These are phyloP conservation scores for Leccinum fuscescens DNA, from an alignment of 1,284 basidiomycete genomes.

Conservation along the genomic window DNA sequence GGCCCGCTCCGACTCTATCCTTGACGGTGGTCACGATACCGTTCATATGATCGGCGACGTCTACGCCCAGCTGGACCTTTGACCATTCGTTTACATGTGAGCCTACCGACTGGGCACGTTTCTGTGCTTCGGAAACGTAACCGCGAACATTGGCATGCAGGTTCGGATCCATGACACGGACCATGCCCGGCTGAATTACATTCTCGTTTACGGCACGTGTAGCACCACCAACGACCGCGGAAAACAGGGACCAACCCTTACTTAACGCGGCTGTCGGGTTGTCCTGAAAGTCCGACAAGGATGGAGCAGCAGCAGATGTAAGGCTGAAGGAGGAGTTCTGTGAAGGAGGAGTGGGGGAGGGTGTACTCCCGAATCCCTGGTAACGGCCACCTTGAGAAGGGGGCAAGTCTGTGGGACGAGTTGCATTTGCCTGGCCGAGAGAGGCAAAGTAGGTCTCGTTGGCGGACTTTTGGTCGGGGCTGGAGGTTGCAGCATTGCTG, in stretches of 20 bases:
- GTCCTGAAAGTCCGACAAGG: slow-evolving; percentile 71
- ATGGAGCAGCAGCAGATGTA: slow-evolving; percentile 70
- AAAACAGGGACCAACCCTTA: slow-evolving; percentile 85
- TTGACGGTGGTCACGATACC: slow-evolving; percentile 57
- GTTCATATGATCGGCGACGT: slow-evolving; percentile 70
- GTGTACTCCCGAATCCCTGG: slow-evolving; percentile 79
- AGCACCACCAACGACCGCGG: slow-evolving; percentile 71
- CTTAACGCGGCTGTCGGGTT: slow-evolving; percentile 75
- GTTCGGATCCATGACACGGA: slow-evolving; percentile 71
- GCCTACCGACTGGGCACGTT: slow-evolving; percentile 56
- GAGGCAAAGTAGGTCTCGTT: slow-evolving; percentile 78
- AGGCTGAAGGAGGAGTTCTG: slow-evolving; percentile 48
- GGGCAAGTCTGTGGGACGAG: slow-evolving; percentile 66
- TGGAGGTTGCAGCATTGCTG: slow-evolving; percentile 29
- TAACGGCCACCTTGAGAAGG: slow-evolving; percentile 86
- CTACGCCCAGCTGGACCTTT: slow-evolving; percentile 70
- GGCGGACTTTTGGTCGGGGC: slow-evolving; percentile 58
- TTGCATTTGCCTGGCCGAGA: slow-evolving; percentile 72
- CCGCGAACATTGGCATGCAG: slow-evolving; percentile 71
- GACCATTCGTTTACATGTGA: slow-evolving; percentile 70
- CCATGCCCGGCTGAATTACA: slow-evolving; percentile 80
- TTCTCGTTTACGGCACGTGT: slow-evolving; percentile 72
- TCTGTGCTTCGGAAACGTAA: slow-evolving; percentile 68
- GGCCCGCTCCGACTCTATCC: slow-evolving; percentile 46
- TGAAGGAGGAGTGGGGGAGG: slow-evolving; percentile 44